A percentile compares a stretch with the other conserved stretches of the same genome.
Evolutionary conservation across 495 filamentous ascomycete genomes (phyloP).

Genomic region (Aspergillus wentii): DNA sequence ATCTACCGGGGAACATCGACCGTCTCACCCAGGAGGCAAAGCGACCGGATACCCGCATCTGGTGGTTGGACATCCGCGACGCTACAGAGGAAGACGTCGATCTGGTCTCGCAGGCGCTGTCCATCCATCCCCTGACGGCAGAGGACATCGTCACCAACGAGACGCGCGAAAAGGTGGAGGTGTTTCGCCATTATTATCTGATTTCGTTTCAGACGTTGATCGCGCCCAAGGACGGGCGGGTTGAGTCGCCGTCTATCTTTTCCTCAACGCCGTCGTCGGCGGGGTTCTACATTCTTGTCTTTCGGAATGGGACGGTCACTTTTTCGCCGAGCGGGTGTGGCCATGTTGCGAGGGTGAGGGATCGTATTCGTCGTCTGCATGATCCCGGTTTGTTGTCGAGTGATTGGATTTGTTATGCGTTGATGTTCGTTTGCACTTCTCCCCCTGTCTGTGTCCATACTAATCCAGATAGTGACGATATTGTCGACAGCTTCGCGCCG

Average conservation of each 20-base stretch:
- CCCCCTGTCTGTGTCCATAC: conserved; percentile 2
- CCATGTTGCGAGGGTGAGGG: conserved; percentile 74
- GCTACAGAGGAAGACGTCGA: conserved; percentile 79
- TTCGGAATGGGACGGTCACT: conserved; percentile 83
- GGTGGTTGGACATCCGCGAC: conserved; percentile 89
- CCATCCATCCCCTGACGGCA: conserved; percentile 82
- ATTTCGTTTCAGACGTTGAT: conserved; percentile 85
- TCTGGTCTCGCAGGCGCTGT: conserved; percentile 72
- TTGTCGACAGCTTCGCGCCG: conserved; percentile 87
- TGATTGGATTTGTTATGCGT: conserved; percentile 96
- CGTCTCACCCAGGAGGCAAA: no score
- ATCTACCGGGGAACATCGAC: no score
- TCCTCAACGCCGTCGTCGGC: conserved; percentile 62
- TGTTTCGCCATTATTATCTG: conserved; percentile 91
- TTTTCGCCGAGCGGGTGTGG: conserved; percentile 76
- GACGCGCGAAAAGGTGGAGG: conserved; percentile 91
- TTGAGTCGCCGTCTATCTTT: conserved; percentile 15
- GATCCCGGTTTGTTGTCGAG: conserved; percentile 80
- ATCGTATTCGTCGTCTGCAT: conserved; percentile 76
- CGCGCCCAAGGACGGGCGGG: conserved; percentile 57
- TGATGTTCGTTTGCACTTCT: conserved; percentile 60
- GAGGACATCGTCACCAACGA: conserved; percentile 91
- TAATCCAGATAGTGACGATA: conserved; percentile 63
- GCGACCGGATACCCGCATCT: conserved; percentile 61
- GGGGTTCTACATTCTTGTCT: conserved; percentile 90